Evolutionary conservation across 805 yeast species (phyloP).

Genomic region (Starmerella davenportii): DNA sequence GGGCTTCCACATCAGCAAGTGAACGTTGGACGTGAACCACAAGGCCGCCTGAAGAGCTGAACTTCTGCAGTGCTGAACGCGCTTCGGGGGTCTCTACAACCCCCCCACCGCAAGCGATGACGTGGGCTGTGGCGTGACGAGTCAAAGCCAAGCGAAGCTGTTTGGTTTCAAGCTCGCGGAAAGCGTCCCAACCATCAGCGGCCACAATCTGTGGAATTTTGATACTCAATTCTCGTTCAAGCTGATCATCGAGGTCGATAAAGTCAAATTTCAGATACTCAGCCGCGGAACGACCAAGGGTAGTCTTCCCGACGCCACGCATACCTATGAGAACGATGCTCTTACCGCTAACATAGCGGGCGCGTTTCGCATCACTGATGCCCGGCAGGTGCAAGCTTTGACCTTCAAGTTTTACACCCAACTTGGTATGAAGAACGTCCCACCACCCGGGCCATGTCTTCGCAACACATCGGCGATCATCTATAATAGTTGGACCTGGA

Average conservation of each 20-base stretch:
- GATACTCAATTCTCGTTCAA: slow-evolving; percentile 36
- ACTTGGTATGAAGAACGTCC: slow-evolving; percentile 57
- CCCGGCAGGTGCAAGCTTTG: slow-evolving; percentile 30
- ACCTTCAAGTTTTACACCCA: slow-evolving; percentile 55
- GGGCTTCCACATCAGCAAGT: slow-evolving; percentile 57
- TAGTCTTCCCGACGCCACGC: slow-evolving; percentile 95
- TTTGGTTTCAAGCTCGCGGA: slow-evolving; percentile 49
- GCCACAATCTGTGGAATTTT: slow-evolving; percentile 31
- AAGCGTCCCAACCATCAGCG: slow-evolving; percentile 71
- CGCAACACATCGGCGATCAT: slow-evolving; percentile 82
- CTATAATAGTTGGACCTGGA: slow-evolving; percentile 43
- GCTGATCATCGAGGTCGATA: slow-evolving; percentile 57
- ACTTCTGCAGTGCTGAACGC: slow-evolving; percentile 42
- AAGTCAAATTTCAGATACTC: slow-evolving; percentile 38
- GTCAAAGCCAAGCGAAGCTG: slow-evolving; percentile 35
- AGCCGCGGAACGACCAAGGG: slow-evolving; percentile 67
- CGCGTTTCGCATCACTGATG: slow-evolving; percentile 3
- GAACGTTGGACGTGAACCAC: slow-evolving; percentile 86
- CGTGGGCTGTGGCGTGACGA: slow-evolving; percentile 33
- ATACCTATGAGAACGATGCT: slow-evolving; percentile 77
- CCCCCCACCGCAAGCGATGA: slow-evolving; percentile 94
- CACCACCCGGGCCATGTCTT: slow-evolving; percentile 99
- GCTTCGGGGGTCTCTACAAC: slow-evolving; percentile 63
- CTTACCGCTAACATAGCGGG: slow-evolving; percentile 20
- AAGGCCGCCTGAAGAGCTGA: slow-evolving; percentile 43